Evolutionary conservation across 345 rosid genomes (phyloP), one percentile per base, ranked within the genome.

Genomic region (Salix arbutifolia): DNA sequence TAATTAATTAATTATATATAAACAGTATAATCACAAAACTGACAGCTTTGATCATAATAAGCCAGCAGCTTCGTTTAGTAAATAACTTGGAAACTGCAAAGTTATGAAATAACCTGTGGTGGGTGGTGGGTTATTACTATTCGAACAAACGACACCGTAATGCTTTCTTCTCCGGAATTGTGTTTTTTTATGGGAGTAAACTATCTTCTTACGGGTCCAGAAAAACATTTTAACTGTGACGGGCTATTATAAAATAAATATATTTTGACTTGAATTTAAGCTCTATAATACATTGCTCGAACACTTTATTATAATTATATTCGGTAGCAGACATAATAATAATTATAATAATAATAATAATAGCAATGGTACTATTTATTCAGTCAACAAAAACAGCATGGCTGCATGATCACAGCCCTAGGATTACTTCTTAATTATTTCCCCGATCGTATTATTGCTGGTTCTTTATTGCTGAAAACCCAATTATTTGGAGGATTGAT

Each of bases 321-420:
- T 83, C 56, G 83, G 88, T 80, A 80, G 66, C 40, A 70, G 64
- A 68, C 71, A 66, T 75, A 61, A 80, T 80, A 70, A 73, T 73
- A 68, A 62, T 64, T 64, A 70, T 79, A 38, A 42, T 76, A 56
- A 69, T 70, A n/a, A 71, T 56, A 21, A 74, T 61, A 70, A 74
- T 40, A 4, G 4, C 33, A 31, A 31, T 4, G 33, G 33, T 31
- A 31, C 37, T 40, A 60, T 10, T 50, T 6, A 31, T 35, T 58
- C 6, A n/a, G 31, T 5, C 21, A 46, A n/a, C 5, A 46, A 65
- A 17, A 58, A 23, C 35, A 72, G 60, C 79, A 58, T 76, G 79
- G 74, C 67, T 31, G 17, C 76, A 72, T 72, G 42, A 80, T 80
- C 76, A 78, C 80, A 26, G 19, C 80, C 48, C 74, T 16, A 42